Evolutionary conservation across 2,329 filamentous ascomycete genomes (phyloP).

Genomic region (Grosmannia serpens): DNA sequence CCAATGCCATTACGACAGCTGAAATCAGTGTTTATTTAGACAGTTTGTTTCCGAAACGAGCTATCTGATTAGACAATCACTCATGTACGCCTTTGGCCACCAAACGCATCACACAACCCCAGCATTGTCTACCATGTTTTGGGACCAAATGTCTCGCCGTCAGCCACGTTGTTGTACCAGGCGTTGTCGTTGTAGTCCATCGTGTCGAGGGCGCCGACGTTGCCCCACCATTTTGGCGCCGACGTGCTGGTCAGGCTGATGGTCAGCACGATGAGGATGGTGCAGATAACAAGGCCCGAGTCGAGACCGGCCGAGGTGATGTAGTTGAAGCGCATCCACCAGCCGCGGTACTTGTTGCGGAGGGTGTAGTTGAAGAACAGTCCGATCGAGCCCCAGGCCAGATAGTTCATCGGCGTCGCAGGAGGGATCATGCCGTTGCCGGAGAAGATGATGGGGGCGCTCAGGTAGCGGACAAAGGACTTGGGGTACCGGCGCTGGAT

Average conservation of each 20-base stretch:
- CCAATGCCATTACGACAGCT: too few relatives aligned
- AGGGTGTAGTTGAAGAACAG: slow-evolving; percentile 24
- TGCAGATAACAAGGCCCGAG: slow-evolving; percentile 36
- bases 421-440: slow-evolving; percentile 24
- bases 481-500: slow-evolving; percentile 21
- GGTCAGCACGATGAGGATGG: neutral
- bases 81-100: too few relatives aligned
- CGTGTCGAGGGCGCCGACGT: neutral
- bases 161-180: neutral
- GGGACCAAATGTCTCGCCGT: slow-evolving; percentile 1
- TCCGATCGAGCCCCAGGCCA: slow-evolving; percentile 20
- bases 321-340: slow-evolving; percentile 26
- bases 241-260: neutral
- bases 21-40: too few relatives aligned
- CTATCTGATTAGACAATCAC: too few relatives aligned
- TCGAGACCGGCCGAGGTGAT: slow-evolving; percentile 40
- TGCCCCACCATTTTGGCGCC: slow-evolving; percentile 3
- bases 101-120: too few relatives aligned
- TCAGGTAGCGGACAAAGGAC: slow-evolving; percentile 25
- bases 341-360: slow-evolving; percentile 5
- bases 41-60: too few relatives aligned
- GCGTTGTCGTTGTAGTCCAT: neutral
- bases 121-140: neutral
- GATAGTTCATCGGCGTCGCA: slow-evolving; percentile 28
- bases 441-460: slow-evolving; percentile 26